Evolutionary conservation across 352 stramenopile genomes (phyloP).

Genomic region (Phytopythium mirpurense): DNA sequence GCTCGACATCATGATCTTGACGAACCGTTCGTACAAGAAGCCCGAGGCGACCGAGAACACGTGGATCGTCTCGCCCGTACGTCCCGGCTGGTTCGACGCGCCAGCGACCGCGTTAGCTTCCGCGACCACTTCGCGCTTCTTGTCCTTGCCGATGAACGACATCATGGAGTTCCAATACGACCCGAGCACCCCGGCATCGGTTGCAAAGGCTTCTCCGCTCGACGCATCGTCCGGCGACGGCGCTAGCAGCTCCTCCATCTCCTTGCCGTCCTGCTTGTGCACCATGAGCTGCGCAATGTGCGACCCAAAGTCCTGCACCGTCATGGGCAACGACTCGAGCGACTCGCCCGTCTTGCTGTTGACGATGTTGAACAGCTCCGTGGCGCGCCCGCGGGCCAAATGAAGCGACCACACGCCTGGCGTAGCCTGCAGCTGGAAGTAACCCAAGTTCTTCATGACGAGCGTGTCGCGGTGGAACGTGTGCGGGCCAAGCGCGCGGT

Average conservation of each 20-base stretch:
- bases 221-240: constrained; percentile 17
- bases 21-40: constrained; percentile 98
- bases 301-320: constrained; percentile 87
- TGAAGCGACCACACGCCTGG: constrained; percentile 93
- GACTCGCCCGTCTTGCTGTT: constrained; percentile 35
- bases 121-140: constrained; percentile 12
- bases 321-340: constrained; percentile 32
- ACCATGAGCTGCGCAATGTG: constrained; percentile 87
- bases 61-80: constrained; percentile 93
- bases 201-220: constrained; percentile 28
- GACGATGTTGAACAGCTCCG: constrained; percentile 80
- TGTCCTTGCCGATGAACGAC: constrained; percentile 52
- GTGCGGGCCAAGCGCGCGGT: constrained; percentile 53
- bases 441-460: constrained; percentile 99
- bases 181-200: constrained; percentile 41
- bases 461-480: constrained; percentile 91
- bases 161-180: constrained; percentile 78
- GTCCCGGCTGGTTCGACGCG: constrained; percentile 12
- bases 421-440: constrained; percentile 98
- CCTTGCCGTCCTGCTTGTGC: constrained; percentile 87
- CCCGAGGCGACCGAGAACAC: constrained; percentile 97
- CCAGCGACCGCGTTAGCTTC: constrained; percentile 11
- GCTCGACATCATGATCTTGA: constrained; percentile 99
- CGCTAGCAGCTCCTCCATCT: constrained; percentile 61
- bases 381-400: constrained; percentile 77